Evolutionary conservation across 257 asterid species (phyloP), one percentile per base, ranked within the genome.

Genomic region (Plantago elongata): DNA sequence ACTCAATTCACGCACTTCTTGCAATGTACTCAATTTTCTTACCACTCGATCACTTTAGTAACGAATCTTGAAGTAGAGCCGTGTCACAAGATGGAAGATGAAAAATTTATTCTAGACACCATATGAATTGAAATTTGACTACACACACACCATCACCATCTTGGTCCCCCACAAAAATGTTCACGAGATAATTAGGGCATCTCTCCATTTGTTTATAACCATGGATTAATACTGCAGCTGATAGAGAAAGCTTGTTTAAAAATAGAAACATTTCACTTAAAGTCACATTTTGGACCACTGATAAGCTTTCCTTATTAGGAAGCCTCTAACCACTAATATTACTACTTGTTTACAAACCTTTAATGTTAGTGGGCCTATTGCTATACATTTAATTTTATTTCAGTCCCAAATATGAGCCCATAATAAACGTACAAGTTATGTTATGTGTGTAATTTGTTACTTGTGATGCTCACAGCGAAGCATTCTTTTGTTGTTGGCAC

Each of bases 241-340:
- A 75, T 73, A 79, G 66, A 70, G 78, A 70, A 57, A 79, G 75
- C 42, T 71, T 61, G 74, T 71, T 67, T 43, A 59, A 3, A 78
- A 73, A 54, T 72, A 76, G 82, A 45, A 77, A 81, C 64, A 52
- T 65, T 63, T 70, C 76, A 70, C 73, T 75, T 76, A 65, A 76
- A 72, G 69, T 60, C 50, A 59, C 60, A 37, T 51, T 66, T 68
- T 64, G 71, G 72, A 22, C 64, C 83, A 72, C 73, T 72, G 61
- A 60, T 22, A 61, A 56, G 67, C 9, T 75, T 78, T 74, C 95
- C 62, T 57, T 51, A 54, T 38, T 58, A 2, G 63, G 83, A 74
- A 77, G 71, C 3, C 66, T 64, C 62, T 69, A 82, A 80, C 86
- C 74, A 78, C 75, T 72, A 65, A 77, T 75, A 68, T 67, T 67